Evolutionary conservation across 345 rosid species (phyloP).

Genomic region (Nasturtium officinale): DNA sequence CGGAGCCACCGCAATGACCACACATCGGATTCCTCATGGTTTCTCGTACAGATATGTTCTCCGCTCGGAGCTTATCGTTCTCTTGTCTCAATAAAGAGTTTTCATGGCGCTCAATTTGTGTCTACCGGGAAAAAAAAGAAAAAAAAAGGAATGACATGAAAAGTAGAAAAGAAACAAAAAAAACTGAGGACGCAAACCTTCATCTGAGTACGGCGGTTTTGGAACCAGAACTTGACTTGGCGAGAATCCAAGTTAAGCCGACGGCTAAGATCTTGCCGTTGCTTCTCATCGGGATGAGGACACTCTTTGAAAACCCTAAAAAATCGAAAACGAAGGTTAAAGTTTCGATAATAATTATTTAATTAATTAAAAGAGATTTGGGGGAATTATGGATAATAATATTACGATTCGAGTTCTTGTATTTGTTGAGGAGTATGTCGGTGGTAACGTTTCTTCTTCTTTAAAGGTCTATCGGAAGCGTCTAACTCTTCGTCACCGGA

Average conservation of each 20-base stretch:
- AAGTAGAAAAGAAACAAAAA: neutral
- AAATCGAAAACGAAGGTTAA: neutral
- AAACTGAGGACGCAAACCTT: slow-evolving; percentile 51
- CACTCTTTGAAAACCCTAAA: slow-evolving; percentile 70
- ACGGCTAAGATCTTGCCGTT: slow-evolving; percentile 74
- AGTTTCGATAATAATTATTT: neutral
- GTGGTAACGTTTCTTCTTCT: slow-evolving; percentile 79
- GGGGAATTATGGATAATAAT: neutral
- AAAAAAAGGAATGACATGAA: slow-evolving; percentile 13
- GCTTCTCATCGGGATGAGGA: slow-evolving; percentile 92
- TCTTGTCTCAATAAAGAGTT: slow-evolving; percentile 82
- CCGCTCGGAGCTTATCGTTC: slow-evolving; percentile 87
- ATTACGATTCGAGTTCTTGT: slow-evolving; percentile 93
- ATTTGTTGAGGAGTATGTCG: slow-evolving; percentile 99
- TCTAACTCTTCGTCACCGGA: slow-evolving; percentile 67
- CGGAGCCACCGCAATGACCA: slow-evolving; percentile 88
- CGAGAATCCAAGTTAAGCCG: slow-evolving; percentile 76
- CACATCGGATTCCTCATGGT: slow-evolving; percentile 89
- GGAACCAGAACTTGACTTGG: slow-evolving; percentile 94
- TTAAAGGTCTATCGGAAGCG: slow-evolving; percentile 55
- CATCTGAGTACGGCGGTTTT: slow-evolving; percentile 90
- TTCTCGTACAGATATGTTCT: slow-evolving; percentile 83
- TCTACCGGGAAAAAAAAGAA: slow-evolving; percentile 42
- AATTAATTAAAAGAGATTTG: neutral
- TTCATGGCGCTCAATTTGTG: slow-evolving; percentile 93